Evolutionary conservation across 2,329 filamentous ascomycete species (phyloP).

Genomic region (Pseudocercospora fijiensis): DNA sequence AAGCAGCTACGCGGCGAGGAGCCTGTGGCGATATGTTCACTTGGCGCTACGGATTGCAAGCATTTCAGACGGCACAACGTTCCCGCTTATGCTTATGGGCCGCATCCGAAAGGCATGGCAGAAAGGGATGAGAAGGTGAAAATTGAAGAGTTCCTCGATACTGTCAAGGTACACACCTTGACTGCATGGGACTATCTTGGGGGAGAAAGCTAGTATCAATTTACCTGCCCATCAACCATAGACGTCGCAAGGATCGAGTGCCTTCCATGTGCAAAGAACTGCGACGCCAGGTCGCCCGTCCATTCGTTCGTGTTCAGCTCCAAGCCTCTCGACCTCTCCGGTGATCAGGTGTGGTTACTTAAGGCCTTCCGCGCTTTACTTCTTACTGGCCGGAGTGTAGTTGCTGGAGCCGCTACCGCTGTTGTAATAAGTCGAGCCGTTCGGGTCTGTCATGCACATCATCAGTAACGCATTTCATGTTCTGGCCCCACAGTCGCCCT

Average conservation of each 20-base stretch:
- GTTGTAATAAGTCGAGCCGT: constrained; percentile 69
- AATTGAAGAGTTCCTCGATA: constrained; percentile 36
- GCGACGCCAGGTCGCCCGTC: background rate
- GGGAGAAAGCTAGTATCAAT: constrained; percentile 5
- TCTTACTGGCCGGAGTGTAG: constrained; percentile 55
- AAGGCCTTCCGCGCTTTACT: background rate
- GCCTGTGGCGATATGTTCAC: constrained; percentile 40
- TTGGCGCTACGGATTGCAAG: constrained; percentile 47
- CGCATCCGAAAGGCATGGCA: constrained; percentile 36
- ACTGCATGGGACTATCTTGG: constrained; percentile 37
- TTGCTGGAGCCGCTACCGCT: constrained; percentile 56
- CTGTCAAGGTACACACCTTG: constrained; percentile 36
- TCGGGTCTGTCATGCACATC: constrained; percentile 27
- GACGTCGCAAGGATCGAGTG: background rate
- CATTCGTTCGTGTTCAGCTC: background rate
- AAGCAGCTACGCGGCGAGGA: constrained; percentile 29
- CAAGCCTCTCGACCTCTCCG: background rate
- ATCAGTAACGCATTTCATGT: background rate
- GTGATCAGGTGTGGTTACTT: too few species aligned
- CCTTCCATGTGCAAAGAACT: background rate
- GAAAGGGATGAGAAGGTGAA: constrained; percentile 32
- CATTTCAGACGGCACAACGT: constrained; percentile 42
- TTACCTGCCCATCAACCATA: background rate
- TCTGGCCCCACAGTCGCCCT: constrained; percentile 36
- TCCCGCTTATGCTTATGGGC: constrained; percentile 43